Conservation (phyloP, 2,329 filamentous ascomycete species). For the Ascosphaera acerosa region DNA sequence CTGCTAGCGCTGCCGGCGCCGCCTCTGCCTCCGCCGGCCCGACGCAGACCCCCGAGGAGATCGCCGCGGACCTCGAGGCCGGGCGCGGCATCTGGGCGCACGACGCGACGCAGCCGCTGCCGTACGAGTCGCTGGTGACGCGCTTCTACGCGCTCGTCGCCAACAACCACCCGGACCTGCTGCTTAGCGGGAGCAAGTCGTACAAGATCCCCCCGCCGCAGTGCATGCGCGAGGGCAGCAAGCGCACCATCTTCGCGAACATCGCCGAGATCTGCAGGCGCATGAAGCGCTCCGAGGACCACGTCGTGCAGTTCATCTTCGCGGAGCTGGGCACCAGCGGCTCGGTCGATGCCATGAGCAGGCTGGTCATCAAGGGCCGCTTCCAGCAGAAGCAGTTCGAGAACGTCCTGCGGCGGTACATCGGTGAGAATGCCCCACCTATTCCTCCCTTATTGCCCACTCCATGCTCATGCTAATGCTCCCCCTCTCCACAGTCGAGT, state of each 20-base stretch:
- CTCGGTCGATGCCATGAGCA: slow-evolving; percentile 75
- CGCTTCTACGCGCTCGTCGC: slow-evolving; percentile 90
- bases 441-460: not conserved
- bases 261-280: slow-evolving; percentile 96
- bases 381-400: slow-evolving; percentile 99
- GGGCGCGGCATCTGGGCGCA: slow-evolving; percentile 83
- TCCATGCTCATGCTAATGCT: not conserved
- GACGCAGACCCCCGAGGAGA: slow-evolving; percentile 28
- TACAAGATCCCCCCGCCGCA: slow-evolving; percentile 99
- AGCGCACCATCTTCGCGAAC: slow-evolving; percentile 99
- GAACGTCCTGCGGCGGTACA: slow-evolving; percentile 87
- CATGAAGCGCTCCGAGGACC: slow-evolving; percentile 97
- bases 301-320: slow-evolving; percentile 91
- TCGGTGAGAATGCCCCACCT: slow-evolving; percentile 33
- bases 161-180: slow-evolving; percentile 90
- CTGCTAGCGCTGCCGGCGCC: slow-evolving; percentile 28
- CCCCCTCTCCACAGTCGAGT: slow-evolving; percentile 40
- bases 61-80: slow-evolving; percentile 47
- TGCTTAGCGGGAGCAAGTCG: slow-evolving; percentile 66
- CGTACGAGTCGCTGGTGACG: slow-evolving; percentile 60
- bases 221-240: slow-evolving; percentile 98
- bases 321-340: slow-evolving; percentile 94
- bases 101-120: slow-evolving; percentile 50
- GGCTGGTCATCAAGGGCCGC: slow-evolving; percentile 94
- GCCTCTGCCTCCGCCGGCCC: slow-evolving; percentile 27